Evolutionary conservation across 306 rosid genomes (phyloP), one percentile per base, ranked within the genome.

Genomic region (Coriaria nepalensis): DNA sequence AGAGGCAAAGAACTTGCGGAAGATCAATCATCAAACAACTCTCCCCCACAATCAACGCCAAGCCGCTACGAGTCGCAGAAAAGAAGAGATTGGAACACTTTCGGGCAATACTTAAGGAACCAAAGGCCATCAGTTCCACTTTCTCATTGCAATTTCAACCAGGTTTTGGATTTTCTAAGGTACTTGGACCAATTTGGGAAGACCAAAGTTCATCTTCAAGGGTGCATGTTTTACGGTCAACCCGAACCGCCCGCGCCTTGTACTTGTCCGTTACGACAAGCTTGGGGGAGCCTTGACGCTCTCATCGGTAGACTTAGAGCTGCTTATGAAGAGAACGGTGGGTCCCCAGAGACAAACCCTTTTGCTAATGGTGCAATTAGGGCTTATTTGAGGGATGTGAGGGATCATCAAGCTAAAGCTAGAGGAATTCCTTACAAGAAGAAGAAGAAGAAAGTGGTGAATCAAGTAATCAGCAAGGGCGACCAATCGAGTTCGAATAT

Each of bases 11-110:
- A 71, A 10, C 50, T 67, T 12, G 72, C 56, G 50, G 68, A 51
- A 38, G 79, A 20, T 20, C 29, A 72, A 33, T 68, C 81, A 10
- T 63, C 78, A 41, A 38, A 9, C 33, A 57, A 55, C 20, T 61
- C 78, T 3, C 77, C 73, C 35, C 65, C 8, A 15, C 61, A 50
- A n/a, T 13, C 54, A 7, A 63, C 83, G 12, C 84, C 70, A 4
- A 80, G 90, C 68, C 78, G 90, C 29, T 80, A 80, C 13, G 90
- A 77, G 59, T 80, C 90, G 0, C 90, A 80, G n/a, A 80, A 80
- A 55, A 70, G 85, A 38, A 64, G 92, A 53, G 92, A 81, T 43
- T 77, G 92, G 92, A 81, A 81, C 75, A 81, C 92, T 2, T 81
- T 77, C 8, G 81, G 85, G 1, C 92, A 81, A 47, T 81, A 71